phyloP scores from a whole-genome alignment of 441 rosid genomes.

The Theobroma grandiflorum region DNA sequence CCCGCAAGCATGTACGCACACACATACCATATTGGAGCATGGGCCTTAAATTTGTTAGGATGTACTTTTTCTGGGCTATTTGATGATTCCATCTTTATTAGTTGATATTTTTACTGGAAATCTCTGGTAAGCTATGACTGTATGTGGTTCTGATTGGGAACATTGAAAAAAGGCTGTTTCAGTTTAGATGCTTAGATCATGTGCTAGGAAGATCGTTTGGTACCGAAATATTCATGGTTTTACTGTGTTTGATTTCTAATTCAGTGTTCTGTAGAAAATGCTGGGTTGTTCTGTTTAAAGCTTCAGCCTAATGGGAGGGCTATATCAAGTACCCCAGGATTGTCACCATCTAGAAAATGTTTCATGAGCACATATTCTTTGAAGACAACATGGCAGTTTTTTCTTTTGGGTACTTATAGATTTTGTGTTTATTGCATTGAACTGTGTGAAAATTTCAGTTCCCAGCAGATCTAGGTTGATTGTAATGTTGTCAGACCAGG shows the following conservation, averaged over 20 bases:
- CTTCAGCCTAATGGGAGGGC: background rate
- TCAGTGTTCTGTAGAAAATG: slow-evolving; percentile 6
- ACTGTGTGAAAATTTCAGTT: slow-evolving; percentile 5
- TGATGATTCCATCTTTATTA: background rate
- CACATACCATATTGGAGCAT: background rate
- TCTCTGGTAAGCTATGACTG: slow-evolving; percentile 1
- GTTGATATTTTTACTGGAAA: background rate
- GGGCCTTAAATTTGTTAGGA: background rate
- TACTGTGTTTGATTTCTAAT: slow-evolving; percentile 3
- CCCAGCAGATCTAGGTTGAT: slow-evolving; percentile 5
- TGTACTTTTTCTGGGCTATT: background rate
- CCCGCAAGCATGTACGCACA: background rate
- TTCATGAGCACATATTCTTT: background rate
- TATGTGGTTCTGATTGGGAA: slow-evolving; percentile 1
- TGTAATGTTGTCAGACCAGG: background rate
- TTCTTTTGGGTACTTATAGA: background rate
- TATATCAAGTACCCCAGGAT: background rate
- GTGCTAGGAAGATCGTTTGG: background rate
- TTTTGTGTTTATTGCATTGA: background rate
- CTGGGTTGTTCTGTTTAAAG: slow-evolving; percentile 2
- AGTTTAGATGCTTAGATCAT: background rate
- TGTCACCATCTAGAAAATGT: slow-evolving; percentile 8
- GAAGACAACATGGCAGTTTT: slow-evolving; percentile 7
- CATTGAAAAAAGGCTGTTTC: background rate
- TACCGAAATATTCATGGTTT: background rate